A percentile compares a stretch with the other conserved stretches of the same genome.
Conservation (phyloP, 495 filamentous ascomycete species). For the Penicillium manginii region DNA sequence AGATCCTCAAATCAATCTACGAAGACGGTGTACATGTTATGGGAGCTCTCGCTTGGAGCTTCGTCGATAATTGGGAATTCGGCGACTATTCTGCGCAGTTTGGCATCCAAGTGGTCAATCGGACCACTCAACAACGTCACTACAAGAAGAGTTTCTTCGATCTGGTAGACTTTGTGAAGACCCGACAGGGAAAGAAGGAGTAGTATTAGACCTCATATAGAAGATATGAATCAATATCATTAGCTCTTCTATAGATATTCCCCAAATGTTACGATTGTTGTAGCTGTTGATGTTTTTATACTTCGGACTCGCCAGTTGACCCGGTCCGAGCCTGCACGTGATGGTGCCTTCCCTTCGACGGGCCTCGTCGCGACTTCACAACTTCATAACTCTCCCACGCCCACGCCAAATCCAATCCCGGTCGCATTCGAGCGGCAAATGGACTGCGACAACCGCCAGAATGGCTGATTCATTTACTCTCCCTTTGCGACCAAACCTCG, state of each 20-base stretch:
- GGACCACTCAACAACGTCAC: slow-evolving; percentile 40
- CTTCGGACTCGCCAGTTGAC: not conserved
- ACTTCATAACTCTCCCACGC: not conserved
- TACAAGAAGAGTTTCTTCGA: slow-evolving; percentile 56
- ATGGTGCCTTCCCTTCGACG: not conserved
- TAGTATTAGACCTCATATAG: not conserved
- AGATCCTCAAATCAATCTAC: slow-evolving; percentile 47
- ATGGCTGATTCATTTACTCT: slow-evolving; percentile 59
- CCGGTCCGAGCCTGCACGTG: not conserved
- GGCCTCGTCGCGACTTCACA: not conserved
- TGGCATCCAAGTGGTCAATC: slow-evolving; percentile 48
- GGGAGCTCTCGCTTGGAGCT: slow-evolving; percentile 50
- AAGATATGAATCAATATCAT: not conserved
- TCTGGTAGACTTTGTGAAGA: slow-evolving; percentile 46
- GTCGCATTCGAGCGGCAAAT: not conserved
- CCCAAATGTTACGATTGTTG: not conserved
- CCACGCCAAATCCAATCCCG: not conserved
- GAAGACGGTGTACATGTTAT: slow-evolving; percentile 51
- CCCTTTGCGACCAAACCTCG: slow-evolving; percentile 65
- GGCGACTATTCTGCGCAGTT: slow-evolving; percentile 44
- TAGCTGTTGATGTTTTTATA: not conserved
- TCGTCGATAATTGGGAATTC: slow-evolving; percentile 52
- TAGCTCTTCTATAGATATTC: not conserved
- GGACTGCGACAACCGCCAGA: slow-evolving; percentile 10
- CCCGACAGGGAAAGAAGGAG: slow-evolving; percentile 15